Evolutionary conservation across 2,329 filamentous ascomycete species (phyloP), one percentile per base, ranked within the genome.

Genomic region (Colletotrichum cereale): DNA sequence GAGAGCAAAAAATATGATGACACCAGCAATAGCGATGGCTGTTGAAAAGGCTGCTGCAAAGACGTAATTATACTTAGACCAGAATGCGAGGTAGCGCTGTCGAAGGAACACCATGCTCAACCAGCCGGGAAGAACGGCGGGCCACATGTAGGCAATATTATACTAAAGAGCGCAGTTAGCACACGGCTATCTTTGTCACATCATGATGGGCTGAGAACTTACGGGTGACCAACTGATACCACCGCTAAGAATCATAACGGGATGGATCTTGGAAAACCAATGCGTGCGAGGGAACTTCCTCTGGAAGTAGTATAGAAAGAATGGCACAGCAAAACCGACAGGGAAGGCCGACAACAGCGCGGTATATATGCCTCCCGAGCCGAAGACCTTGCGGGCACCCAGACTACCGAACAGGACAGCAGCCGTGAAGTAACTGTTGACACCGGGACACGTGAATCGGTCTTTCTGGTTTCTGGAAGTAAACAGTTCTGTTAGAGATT

Each of bases 91-190:
- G 66, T 78, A 81, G 3, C 78, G 75, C 56, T 76, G 79, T 67
- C 82, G 82, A 65, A 86, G 68, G 69, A 79, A 85, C 31, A 84
- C 74, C 83, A 84, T 86, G 71, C 75, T 82, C 56, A 79, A 78
- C 55, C 78, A 84, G 5, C 81, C 82, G 18, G 86, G 77, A 2
- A 84, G 82, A 12, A 85, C 82, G 4, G 81, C 80, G 0, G 82
- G 84, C 82, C 82, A 84, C 52, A 82, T 76, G 75, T 86, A 86
- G 6, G 78, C 77, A 42, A 86, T 58, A 73, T 84, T 86, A 74
- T 80, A 84, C 8, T 70, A 12, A 14, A 40, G 8, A 4, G 1
- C 31, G 11, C 5, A 11, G 24, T 63, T 10, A 63, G 61, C 48
- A 62, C 31, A 1, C 34, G n/a, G 38, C 5, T 21, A 4, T 18